A percentile compares a stretch with the other conserved stretches of the same genome.
Evolutionary conservation across 2,329 filamentous ascomycete species (phyloP).

Genomic region (Aspergillus fumigatiaffinis): DNA sequence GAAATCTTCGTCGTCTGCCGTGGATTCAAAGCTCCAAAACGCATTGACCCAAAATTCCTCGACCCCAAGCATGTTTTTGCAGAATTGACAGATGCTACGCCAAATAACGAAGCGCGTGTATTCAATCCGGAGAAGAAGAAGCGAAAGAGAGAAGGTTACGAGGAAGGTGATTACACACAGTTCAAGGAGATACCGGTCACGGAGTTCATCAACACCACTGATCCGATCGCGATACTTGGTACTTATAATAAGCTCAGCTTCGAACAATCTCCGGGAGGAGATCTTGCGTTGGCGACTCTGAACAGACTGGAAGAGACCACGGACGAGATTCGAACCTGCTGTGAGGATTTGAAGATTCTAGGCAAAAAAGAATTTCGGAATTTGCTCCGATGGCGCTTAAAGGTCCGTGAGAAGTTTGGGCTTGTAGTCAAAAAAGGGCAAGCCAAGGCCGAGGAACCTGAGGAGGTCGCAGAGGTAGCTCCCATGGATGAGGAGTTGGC

Average conservation of each 20-base stretch:
- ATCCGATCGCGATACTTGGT: slow-evolving; percentile 89
- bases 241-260: slow-evolving; percentile 81
- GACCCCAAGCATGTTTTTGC: slow-evolving; percentile 89
- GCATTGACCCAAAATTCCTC: slow-evolving; percentile 85
- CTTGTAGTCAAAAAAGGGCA: slow-evolving; percentile 69
- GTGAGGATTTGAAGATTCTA: slow-evolving; percentile 79
- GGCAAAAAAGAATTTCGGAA: slow-evolving; percentile 93
- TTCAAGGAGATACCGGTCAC: slow-evolving; percentile 85
- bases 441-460: slow-evolving; percentile 50
- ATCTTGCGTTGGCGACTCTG: slow-evolving; percentile 81
- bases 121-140: slow-evolving; percentile 98
- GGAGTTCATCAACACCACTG: slow-evolving; percentile 89
- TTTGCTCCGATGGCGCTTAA: slow-evolving; percentile 83
- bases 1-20: slow-evolving; percentile 98
- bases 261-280: slow-evolving; percentile 70
- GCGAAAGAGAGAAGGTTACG: slow-evolving; percentile 94
- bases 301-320: slow-evolving; percentile 85
- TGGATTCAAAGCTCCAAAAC: slow-evolving; percentile 92
- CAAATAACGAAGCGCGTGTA: slow-evolving; percentile 96
- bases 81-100: slow-evolving; percentile 76
- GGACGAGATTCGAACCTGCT: slow-evolving; percentile 72
- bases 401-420: slow-evolving; percentile 85
- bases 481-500: slow-evolving; percentile 92
- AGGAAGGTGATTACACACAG: slow-evolving; percentile 90
- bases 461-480: slow-evolving; percentile 78